Percentiles rank a stretch among this genome's conserved stretches.
These are phyloP conservation scores for Jimgerdemannia lactiflua DNA, from an alignment of 192 early-diverging fungal genomes.

Conservation along the genomic window DNA sequence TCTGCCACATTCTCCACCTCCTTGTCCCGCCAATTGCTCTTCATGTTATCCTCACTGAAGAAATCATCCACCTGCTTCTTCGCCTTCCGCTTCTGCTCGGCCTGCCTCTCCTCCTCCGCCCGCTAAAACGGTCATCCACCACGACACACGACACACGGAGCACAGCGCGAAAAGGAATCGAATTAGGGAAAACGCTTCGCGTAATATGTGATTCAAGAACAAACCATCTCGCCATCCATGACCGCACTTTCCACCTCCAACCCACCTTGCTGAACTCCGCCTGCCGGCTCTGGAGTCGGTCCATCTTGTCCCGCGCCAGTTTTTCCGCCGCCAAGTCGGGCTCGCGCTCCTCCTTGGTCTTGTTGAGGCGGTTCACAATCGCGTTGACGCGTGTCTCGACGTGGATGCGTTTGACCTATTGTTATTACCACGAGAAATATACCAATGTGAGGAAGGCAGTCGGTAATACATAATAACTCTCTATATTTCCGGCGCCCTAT, in stretches of 20 bases:
- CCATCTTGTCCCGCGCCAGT: slow-evolving; percentile 49
- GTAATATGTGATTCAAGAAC: neutral
- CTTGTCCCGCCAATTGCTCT: slow-evolving; percentile 45
- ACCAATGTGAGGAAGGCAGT: no score
- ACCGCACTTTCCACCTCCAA: neutral
- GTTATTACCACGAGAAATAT: slow-evolving; percentile 3
- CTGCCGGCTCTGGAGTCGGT: slow-evolving; percentile 24
- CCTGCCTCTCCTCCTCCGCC: slow-evolving; percentile 34
- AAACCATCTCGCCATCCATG: neutral
- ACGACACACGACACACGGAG: neutral
- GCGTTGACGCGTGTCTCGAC: slow-evolving; percentile 76
- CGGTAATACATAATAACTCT: no score
- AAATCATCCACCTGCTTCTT: slow-evolving; percentile 48
- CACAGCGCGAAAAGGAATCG: neutral
- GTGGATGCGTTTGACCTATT: slow-evolving; percentile 76
- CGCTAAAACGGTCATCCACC: neutral
- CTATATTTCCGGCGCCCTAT: no score
- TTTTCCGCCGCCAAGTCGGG: slow-evolving; percentile 83
- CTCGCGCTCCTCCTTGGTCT: slow-evolving; percentile 74
- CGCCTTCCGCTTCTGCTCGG: slow-evolving; percentile 36
- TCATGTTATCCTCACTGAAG: slow-evolving; percentile 50
- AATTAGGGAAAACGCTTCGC: neutral
- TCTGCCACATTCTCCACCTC: slow-evolving; percentile 47
- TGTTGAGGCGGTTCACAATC: slow-evolving; percentile 92
- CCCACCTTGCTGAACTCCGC: slow-evolving; percentile 30